Conservation (phyloP, 495 filamentous ascomycete species). For the Aspergillus ostianus region DNA sequence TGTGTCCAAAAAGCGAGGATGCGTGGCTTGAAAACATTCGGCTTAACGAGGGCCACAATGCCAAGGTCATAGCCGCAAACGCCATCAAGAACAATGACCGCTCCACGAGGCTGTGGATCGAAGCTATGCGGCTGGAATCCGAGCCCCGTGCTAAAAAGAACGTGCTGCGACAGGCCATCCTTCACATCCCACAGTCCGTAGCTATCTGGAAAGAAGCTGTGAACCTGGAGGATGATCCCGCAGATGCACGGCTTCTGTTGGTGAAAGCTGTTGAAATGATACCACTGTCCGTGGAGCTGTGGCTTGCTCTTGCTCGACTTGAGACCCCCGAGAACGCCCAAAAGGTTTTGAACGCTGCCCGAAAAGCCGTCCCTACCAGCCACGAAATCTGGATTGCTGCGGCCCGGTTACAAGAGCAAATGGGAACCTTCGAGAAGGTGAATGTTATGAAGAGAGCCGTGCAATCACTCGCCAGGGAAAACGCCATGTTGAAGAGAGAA, state of each 20-base stretch:
- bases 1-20: slow-evolving; percentile 92
- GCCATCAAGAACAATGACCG: slow-evolving; percentile 86
- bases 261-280: slow-evolving; percentile 94
- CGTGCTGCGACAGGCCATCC: slow-evolving; percentile 82
- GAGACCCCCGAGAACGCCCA: slow-evolving; percentile 89
- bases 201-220: slow-evolving; percentile 97
- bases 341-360: slow-evolving; percentile 90
- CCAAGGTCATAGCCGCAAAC: slow-evolving; percentile 92
- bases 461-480: slow-evolving; percentile 83
- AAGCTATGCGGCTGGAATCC: slow-evolving; percentile 89
- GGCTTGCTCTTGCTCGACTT: slow-evolving; percentile 87
- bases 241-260: slow-evolving; percentile 80
- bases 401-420: slow-evolving; percentile 86
- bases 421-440: slow-evolving; percentile 67
- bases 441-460: slow-evolving; percentile 94
- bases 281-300: slow-evolving; percentile 87
- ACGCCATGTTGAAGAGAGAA: slow-evolving; percentile 93
- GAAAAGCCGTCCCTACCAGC: slow-evolving; percentile 87
- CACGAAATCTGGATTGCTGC: slow-evolving; percentile 97
- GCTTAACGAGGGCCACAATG: slow-evolving; percentile 86
- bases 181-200: slow-evolving; percentile 88
- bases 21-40: slow-evolving; percentile 94
- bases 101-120: slow-evolving; percentile 88
- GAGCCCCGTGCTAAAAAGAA: slow-evolving; percentile 79
- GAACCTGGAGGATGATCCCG: slow-evolving; percentile 86